Base-by-base conservation (phyloP, 352 stramenopile species). In the Blastocystis sp. region DNA sequence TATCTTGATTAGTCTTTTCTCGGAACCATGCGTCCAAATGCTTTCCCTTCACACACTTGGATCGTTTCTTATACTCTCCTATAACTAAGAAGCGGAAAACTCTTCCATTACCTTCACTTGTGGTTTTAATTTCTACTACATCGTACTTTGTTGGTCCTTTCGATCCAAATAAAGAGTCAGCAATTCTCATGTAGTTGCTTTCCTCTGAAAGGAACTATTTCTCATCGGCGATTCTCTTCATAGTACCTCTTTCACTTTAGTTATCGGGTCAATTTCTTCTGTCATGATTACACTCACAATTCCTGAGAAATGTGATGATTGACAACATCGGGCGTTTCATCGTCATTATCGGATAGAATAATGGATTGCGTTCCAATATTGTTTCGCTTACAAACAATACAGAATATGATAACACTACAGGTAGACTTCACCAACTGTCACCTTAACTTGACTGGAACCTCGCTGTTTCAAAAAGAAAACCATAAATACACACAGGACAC, bases 21-120 rank as follows among this genome's bases (percentile, higher is more conserved):
- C 32, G 27, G 71, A 83, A 83, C 71, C 71, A 83, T 42, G 12
- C 71, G 19, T 67, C 71, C 11, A 83, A 46, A 42, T 83, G 71
- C 24, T 83, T 83, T 46, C 71, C 71, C 35, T 83, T 83, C 14
- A 54, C 29, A 27, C 71, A 83, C 29, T 66, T 83, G 0, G 71
- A 83, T 35, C 58, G 71, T 42, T 83, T 83, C 51, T 59, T 83
- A 65, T 65, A 83, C 43, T 83, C 71, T n/a, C 51, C 71, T 83
- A 83, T 32, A 11, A 19, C 66, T 19, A 66, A 16, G 29, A 43
- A 39, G 11, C 29, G 16, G 42, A 65, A 29, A 27, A 43, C 14
- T 6, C 2, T 0, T 32, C 21, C 16, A 69, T 46, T 52, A 83
- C 71, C 51, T 39, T 83, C 54, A 14, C 46, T 32, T 27, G 54